Conservation (phyloP, 2,329 filamentous ascomycete species). For the Pseudodiploospora longispora region DNA sequence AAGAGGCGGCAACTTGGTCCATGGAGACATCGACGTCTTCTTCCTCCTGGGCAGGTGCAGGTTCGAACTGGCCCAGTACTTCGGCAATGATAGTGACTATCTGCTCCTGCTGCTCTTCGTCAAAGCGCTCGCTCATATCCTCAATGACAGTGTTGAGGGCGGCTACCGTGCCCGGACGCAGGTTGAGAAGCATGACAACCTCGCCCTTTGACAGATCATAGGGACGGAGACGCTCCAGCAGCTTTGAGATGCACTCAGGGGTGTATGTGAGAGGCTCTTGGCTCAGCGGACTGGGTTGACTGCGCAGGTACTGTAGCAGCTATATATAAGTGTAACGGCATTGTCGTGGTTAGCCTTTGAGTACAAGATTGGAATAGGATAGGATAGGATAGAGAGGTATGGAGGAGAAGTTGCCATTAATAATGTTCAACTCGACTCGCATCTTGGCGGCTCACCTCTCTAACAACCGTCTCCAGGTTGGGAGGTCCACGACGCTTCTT, state of each 20-base stretch:
- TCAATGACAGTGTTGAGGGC: slow-evolving; percentile 57
- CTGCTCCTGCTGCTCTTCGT: slow-evolving; percentile 48
- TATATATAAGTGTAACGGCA: slow-evolving; percentile 18
- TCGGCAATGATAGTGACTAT: slow-evolving; percentile 50
- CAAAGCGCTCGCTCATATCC: slow-evolving; percentile 54
- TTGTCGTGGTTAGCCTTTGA: no score
- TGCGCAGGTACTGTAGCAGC: slow-evolving; percentile 54
- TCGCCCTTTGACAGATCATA: slow-evolving; percentile 61
- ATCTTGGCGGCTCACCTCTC: slow-evolving; percentile 45
- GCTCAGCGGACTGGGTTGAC: slow-evolving; percentile 47
- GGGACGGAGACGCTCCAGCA: slow-evolving; percentile 47
- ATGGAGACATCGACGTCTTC: slow-evolving; percentile 29
- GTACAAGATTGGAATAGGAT: no score
- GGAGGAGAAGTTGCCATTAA: no score
- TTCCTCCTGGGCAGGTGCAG: slow-evolving; percentile 21
- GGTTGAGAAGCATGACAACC: slow-evolving; percentile 59
- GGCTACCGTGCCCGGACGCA: slow-evolving; percentile 49
- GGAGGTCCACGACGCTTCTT: slow-evolving; percentile 43
- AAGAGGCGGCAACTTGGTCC: slow-evolving; percentile 25
- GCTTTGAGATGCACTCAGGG: slow-evolving; percentile 39
- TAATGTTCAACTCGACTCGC: neutral
- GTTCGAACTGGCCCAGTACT: slow-evolving; percentile 46
- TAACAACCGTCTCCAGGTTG: slow-evolving; percentile 53
- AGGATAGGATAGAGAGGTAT: no score
- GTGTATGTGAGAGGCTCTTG: slow-evolving; percentile 47